Percentiles rank a stretch among this genome's conserved stretches.
phyloP scores from a whole-genome alignment of 768 basidiomycete species.

The Clathrus columnatus region DNA sequence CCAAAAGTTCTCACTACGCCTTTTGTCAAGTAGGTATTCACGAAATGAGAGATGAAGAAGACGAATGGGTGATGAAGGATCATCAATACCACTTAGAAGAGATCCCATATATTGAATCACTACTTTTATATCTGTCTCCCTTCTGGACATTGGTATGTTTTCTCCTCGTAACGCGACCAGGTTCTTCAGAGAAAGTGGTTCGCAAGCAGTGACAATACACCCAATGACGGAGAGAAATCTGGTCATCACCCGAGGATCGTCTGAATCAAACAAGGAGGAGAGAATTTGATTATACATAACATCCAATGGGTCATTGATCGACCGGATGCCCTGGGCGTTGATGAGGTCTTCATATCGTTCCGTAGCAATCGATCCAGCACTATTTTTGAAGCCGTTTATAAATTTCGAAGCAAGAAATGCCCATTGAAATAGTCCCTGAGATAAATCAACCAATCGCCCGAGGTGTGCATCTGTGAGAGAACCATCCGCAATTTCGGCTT shows the following conservation, averaged over 20 bases:
- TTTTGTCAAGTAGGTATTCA: not conserved
- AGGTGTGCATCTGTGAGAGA: not conserved
- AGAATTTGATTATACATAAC: not conserved
- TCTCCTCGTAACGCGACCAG: too few species aligned
- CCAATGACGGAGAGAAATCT: too few species aligned
- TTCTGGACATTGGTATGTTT: too few species aligned
- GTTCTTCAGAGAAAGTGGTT: too few species aligned
- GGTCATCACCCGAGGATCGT: not conserved
- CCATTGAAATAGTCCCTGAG: not conserved
- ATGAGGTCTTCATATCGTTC: too few species aligned
- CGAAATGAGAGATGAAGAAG: not conserved
- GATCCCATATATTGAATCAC: too few species aligned
- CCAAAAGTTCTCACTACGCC: not conserved
- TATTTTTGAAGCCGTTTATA: not conserved
- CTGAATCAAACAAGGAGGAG: too few species aligned
- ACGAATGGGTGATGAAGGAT: not conserved
- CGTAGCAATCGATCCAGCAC: not conserved
- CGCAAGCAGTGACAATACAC: too few species aligned
- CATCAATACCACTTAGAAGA: not conserved
- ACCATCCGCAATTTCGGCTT: too few species aligned
- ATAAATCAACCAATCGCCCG: not conserved
- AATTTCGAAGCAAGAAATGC: not conserved
- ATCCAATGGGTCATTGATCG: not conserved
- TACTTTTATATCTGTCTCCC: too few species aligned
- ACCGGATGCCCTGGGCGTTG: not conserved